phyloP scores from a whole-genome alignment of 75 land plant species.

The Azolla pinnata region DNA sequence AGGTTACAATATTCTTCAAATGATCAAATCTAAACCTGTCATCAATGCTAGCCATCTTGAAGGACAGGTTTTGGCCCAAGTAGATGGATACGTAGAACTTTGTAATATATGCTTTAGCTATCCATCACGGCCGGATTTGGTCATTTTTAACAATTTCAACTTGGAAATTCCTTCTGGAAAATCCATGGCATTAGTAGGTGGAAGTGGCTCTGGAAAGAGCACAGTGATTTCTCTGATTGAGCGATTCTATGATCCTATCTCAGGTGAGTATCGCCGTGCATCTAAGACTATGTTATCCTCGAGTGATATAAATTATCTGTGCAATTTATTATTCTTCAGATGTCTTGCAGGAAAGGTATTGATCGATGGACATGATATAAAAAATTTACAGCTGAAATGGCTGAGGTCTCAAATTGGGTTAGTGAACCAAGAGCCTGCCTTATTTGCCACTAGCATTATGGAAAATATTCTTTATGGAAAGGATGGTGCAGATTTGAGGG shows the following conservation, averaged over 20 bases:
- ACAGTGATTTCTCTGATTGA: conserved; percentile 49
- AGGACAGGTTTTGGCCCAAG: neutral
- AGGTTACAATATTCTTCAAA: conserved; percentile 37
- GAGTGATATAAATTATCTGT: no score
- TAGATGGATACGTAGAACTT: conserved; percentile 46
- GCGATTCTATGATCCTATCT: conserved; percentile 61
- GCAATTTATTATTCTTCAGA: no score
- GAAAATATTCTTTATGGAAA: conserved; percentile 18
- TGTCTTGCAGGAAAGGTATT: conserved; percentile 4
- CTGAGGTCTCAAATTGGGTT: conserved; percentile 1
- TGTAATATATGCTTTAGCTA: conserved; percentile 47
- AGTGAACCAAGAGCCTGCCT: conserved; percentile 16
- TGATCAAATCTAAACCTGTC: conserved; percentile 27
- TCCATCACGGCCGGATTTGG: conserved; percentile 42
- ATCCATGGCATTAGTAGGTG: conserved; percentile 61
- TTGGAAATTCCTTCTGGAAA: conserved; percentile 44
- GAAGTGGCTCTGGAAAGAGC: conserved; percentile 77
- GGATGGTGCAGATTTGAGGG: conserved; percentile 6
- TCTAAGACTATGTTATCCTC: no score
- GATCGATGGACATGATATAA: conserved; percentile 15
- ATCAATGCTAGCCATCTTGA: conserved; percentile 7
- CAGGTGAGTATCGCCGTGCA: no score
- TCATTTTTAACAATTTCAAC: conserved; percentile 38
- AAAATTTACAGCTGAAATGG: conserved; percentile 13
- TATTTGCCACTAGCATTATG: conserved; percentile 8